Evolutionary conservation across 345 rosid species (phyloP), one percentile per base, ranked within the genome.

Genomic region (Salix arbutifolia): DNA sequence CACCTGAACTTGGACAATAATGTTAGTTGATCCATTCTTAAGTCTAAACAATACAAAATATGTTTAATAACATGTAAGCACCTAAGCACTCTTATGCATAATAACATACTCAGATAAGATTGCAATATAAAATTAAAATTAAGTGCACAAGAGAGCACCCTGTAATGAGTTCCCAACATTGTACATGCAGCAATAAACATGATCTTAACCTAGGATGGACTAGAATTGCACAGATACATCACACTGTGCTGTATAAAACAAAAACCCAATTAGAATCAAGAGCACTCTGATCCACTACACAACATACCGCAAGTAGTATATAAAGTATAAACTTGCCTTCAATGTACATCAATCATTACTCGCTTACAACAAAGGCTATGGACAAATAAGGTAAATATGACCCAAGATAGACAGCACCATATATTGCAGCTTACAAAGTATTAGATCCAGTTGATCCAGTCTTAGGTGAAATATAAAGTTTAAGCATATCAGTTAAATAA

Each of bases 1-100:
- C 77, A 96, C 99, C 98, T 96, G 87, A 83, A 83, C 42, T 73
- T 65, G 72, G 67, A 69, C 60, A 56, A 69, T 53, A 40, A 37
- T 69, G 31, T 71, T 25, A 71, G 76, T 4, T 35, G 69, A 60
- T 68, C 18, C 48, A n/a, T 61, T 68, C 50, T 28, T n/a, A 44
- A 53, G 18, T 17, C 9, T 37, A 67, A 12, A 23, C 25, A 0
- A 67, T 38, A 25, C 38, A 58, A 9, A 3, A 40, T 23, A 37
- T 31, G 40, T 6, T 1, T 18, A 37, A 53, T 17, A 48, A 9
- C 53, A 58, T 58, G 28, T 1, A 58, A 58, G 64, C 13, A n/a
- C 0, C 28, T 58, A 58, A 3, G 62, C 64, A 58, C 28, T 58
- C 6, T 10, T 23, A 25, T 58, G 64, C 28, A 58, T 9, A 9